Conservation (phyloP, 2,329 filamentous ascomycete species). For the Arthroderma sp. region DNA sequence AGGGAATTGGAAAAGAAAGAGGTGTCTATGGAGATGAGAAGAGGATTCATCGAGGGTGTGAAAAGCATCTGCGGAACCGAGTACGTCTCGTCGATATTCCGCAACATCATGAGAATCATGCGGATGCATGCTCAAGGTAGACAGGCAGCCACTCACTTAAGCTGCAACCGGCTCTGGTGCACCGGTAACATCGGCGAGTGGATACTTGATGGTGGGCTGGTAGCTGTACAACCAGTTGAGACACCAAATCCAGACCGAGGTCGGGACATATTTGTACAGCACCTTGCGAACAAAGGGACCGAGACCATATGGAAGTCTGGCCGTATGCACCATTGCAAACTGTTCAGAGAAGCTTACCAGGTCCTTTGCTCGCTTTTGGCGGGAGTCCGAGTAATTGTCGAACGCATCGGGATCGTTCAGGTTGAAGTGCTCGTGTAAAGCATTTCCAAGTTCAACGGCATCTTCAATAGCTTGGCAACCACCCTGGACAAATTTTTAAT, state of each 20-base stretch:
- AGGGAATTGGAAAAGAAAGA: too few relatives aligned
- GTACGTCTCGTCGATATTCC: too few relatives aligned
- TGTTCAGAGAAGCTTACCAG: conserved; percentile 5
- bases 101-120: too few relatives aligned
- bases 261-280: conserved; percentile 5
- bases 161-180: too few relatives aligned
- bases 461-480: conserved; percentile 8
- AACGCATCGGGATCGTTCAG: conserved; percentile 3
- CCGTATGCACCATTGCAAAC: conserved; percentile 6
- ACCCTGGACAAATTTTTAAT: neutral
- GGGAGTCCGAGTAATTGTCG: conserved; percentile 4
- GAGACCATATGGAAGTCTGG: conserved; percentile 5
- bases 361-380: conserved; percentile 5
- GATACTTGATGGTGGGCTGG: conserved; percentile 6
- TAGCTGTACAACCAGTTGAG: conserved; percentile 5
- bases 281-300: conserved; percentile 5
- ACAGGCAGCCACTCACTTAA: too few relatives aligned
- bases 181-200: neutral
- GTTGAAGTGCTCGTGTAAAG: conserved; percentile 4
- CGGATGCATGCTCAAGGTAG: too few relatives aligned
- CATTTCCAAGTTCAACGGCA: conserved; percentile 6
- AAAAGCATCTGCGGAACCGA: too few relatives aligned
- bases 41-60: too few relatives aligned
- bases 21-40: too few relatives aligned
- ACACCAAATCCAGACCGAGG: conserved; percentile 5